These are phyloP conservation scores for Wolfiporia cocos DNA, from an alignment of 1,284 basidiomycete species.

Conservation along the genomic window DNA sequence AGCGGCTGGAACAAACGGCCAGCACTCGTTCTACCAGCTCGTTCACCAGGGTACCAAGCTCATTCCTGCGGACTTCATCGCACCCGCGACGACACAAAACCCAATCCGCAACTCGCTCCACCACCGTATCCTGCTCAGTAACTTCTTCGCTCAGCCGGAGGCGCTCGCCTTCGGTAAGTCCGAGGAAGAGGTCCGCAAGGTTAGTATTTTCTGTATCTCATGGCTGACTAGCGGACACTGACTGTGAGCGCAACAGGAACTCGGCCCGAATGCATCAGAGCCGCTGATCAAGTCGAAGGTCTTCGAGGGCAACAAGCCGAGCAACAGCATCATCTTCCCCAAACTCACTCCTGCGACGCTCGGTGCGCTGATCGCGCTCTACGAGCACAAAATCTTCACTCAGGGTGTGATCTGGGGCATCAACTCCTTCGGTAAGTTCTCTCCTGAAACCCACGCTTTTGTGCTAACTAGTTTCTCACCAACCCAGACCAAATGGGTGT, in stretches of 20 bases:
- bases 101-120: conserved; percentile 83
- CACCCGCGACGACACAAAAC: conserved; percentile 92
- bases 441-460: too few relatives aligned
- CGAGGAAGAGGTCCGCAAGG: conserved; percentile 74
- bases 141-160: conserved; percentile 98
- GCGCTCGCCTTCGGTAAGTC: conserved; percentile 97
- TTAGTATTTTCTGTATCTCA: conserved; percentile 8
- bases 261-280: conserved; percentile 73
- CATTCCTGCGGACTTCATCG: conserved; percentile 93
- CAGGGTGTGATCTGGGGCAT: conserved; percentile 98
- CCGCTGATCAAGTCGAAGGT: conserved; percentile 95
- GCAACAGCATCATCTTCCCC: conserved; percentile 95
- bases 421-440: conserved; percentile 88
- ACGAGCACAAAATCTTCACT: conserved; percentile 99
- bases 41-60: conserved; percentile 94
- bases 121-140: conserved; percentile 95
- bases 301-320: conserved; percentile 96
- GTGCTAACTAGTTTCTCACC: too few relatives aligned
- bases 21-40: conserved; percentile 99
- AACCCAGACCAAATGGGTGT: conserved; percentile 85
- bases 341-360: conserved; percentile 87
- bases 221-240: neutral
- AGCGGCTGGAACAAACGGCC: conserved; percentile 95
- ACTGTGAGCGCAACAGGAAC: conserved; percentile 47
- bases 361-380: conserved; percentile 84